Evolutionary conservation across 2,329 filamentous ascomycete genomes (phyloP).

Genomic region (Aureobasidium sp.): DNA sequence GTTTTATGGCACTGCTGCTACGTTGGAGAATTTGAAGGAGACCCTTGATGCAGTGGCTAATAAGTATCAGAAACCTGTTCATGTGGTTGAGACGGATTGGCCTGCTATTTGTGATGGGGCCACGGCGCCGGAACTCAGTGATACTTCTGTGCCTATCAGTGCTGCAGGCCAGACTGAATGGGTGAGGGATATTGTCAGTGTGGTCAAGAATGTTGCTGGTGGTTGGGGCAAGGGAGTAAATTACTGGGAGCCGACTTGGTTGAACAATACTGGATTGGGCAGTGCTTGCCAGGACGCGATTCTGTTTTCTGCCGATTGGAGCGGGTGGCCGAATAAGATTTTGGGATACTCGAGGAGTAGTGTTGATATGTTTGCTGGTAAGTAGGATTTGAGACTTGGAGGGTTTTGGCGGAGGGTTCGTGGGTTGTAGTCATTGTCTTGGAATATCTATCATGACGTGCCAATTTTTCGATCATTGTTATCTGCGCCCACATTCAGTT

Average conservation of each 20-base stretch:
- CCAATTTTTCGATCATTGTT: background rate
- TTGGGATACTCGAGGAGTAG: conserved; percentile 25
- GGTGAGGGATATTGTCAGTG: conserved; percentile 23
- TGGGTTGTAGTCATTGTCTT: too few relatives aligned
- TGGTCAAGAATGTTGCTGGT: conserved; percentile 18
- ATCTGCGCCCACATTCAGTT: background rate
- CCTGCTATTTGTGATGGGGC: conserved; percentile 23
- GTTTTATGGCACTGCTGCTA: conserved; percentile 29
- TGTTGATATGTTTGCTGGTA: conserved; percentile 24
- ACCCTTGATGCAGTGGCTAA: conserved; percentile 24
- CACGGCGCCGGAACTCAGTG: conserved; percentile 20
- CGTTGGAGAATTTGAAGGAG: conserved; percentile 24
- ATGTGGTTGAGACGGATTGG: conserved; percentile 29
- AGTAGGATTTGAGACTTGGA: background rate
- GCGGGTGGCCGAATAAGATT: conserved; percentile 20
- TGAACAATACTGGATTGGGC: conserved; percentile 25
- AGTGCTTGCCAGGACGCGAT: conserved; percentile 25
- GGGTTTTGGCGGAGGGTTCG: too few relatives aligned
- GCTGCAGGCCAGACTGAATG: conserved; percentile 25
- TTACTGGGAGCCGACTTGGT: conserved; percentile 30
- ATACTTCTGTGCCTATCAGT: conserved; percentile 24
- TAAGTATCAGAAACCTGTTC: conserved; percentile 27
- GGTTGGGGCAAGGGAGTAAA: conserved; percentile 26
- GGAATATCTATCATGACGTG: background rate
- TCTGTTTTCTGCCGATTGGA: conserved; percentile 28